Conservation (phyloP, 208 protist genomes). For the Wallacemonas rigidus region DNA sequence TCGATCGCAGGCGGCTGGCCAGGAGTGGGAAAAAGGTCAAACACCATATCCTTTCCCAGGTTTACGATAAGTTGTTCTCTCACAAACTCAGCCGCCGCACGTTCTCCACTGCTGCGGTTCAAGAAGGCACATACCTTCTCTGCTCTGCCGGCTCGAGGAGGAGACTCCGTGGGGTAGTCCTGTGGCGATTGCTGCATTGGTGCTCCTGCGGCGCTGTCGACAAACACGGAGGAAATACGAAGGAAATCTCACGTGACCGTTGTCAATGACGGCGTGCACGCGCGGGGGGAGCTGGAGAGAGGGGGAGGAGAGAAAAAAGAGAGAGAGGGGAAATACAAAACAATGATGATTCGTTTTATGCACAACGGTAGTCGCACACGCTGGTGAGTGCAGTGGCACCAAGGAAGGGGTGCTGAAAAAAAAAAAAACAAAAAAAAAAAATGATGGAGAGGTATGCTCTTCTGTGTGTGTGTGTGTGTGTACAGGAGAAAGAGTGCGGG, state of each 20-base stretch:
- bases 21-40: constrained; percentile 50
- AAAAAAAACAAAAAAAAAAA: constrained; percentile 18
- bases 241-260: no score
- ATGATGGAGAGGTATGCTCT: neutral
- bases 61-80: constrained; percentile 31
- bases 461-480: no score
- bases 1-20: constrained; percentile 37
- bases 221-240: no score
- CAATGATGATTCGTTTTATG: no score
- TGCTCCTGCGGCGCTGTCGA: neutral
- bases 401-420: constrained; percentile 12
- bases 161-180: constrained; percentile 27
- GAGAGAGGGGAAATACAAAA: no score
- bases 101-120: constrained; percentile 56
- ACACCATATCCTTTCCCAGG: constrained; percentile 45
- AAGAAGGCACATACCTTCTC: constrained; percentile 37
- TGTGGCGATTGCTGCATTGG: constrained; percentile 1
- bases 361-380: no score
- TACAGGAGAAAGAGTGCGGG: no score
- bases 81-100: constrained; percentile 51
- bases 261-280: no score
- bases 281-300: no score
- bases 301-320: no score
- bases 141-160: constrained; percentile 1
- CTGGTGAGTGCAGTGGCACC: neutral